Base-by-base conservation (phyloP, 805 yeast species). In the Metschnikowia kofuensis region DNA sequence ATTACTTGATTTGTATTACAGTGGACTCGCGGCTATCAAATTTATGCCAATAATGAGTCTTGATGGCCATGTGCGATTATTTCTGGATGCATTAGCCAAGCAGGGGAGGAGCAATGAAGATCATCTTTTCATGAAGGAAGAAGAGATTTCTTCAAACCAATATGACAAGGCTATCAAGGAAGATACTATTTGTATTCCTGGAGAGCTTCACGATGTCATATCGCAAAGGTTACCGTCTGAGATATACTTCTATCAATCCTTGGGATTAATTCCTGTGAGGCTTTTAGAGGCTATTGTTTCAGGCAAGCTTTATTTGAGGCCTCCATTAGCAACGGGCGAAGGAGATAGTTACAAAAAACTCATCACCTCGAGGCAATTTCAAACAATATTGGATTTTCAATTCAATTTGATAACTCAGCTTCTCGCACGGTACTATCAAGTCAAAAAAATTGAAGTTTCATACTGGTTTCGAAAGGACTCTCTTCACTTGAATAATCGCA, bases 181-280 rank as follows among this genome's bases (percentile, higher is more conserved):
- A 7, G 30, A 26, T 4, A 30, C 21, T 15, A 28, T 56, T 66
- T 35, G 69, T 69, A 68, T 85, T 41, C 97, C 98, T 4, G 79
- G 81, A 52, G 96, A 90, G 64, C 72, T 88, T 11, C 94, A 88
- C 63, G 90, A 84, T 40, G 79, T 90, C 41, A 76, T 94, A 42
- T 89, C 95, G 9, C 89, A 87, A 64, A 80, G 91, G 61, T 72
- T 94, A 44, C 95, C 97, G 1, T 87, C 89, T 46, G 98, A 91
- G 67, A 75, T 86, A 38, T 85, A 81, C 60, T 90, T 85, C 63
- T 94, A 89, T 65, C 82, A 82, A 61, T 85, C 95, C 1, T 66
- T 86, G 49, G 98, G 97, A 1, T 63, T 91, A 26, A 69, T 86
- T 11, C 79, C 84, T 7, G 68, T 84, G 6, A 83, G 82, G 49